phyloP scores from a whole-genome alignment of 208 protist species.

The Novymonas esmeraldas region DNA sequence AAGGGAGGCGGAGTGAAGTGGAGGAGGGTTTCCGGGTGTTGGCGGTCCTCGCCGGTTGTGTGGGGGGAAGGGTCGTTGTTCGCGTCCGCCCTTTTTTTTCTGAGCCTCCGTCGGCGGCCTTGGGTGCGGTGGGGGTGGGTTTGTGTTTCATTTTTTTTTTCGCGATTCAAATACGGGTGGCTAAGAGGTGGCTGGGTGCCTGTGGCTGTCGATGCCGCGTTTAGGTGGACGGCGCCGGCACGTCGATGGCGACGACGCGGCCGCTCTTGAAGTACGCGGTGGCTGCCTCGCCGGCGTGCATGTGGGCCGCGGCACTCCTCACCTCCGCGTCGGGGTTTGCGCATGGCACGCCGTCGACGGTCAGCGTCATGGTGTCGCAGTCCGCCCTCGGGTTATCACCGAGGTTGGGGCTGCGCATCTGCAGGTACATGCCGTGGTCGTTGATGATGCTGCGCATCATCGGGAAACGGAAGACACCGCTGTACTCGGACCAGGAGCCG shows the following conservation, averaged over 20 bases:
- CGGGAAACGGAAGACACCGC: conserved; percentile 39
- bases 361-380: conserved; percentile 23
- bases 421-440: conserved; percentile 56
- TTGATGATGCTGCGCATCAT: conserved; percentile 49
- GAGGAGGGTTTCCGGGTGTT: too few relatives aligned
- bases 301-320: conserved; percentile 33
- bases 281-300: conserved; percentile 71
- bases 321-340: conserved; percentile 34
- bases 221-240: conserved; percentile 6
- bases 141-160: too few relatives aligned
- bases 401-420: conserved; percentile 41
- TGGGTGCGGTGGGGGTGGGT: too few relatives aligned
- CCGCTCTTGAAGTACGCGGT: conserved; percentile 57
- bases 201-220: background rate
- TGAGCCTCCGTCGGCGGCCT: too few relatives aligned
- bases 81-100: too few relatives aligned
- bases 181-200: background rate
- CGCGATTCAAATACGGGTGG: too few relatives aligned
- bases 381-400: conserved; percentile 42
- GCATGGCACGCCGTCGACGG: conserved; percentile 41
- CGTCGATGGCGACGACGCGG: conserved; percentile 39
- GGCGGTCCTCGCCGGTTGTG: too few relatives aligned
- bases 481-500: conserved; percentile 88
- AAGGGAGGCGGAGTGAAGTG: too few relatives aligned
- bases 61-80: too few relatives aligned